Percentiles rank a stretch among this genome's conserved stretches.
Evolutionary conservation across 495 filamentous ascomycete species (phyloP).

Genomic region (Staphylotrichum longicolle): DNA sequence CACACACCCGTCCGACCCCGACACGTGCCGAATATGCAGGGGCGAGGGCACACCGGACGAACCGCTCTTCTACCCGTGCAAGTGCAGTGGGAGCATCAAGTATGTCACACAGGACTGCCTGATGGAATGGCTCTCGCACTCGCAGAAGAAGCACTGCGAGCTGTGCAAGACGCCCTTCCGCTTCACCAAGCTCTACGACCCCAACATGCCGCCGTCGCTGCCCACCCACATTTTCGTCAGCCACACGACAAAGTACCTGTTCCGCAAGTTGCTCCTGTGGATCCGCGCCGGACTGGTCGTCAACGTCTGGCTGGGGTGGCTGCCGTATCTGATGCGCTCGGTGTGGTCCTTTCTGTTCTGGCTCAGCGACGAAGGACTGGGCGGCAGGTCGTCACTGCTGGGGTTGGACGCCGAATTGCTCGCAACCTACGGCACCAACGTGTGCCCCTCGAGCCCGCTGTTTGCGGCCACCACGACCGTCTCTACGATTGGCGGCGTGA

Average conservation of each 20-base stretch:
- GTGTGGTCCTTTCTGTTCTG: slow-evolving; percentile 93
- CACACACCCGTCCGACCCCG: slow-evolving; percentile 49
- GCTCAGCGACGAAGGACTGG: slow-evolving; percentile 89
- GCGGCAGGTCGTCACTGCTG: slow-evolving; percentile 26
- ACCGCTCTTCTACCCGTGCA: slow-evolving; percentile 94
- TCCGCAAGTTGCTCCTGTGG: slow-evolving; percentile 71
- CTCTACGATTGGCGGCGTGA: slow-evolving; percentile 32
- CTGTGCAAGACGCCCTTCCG: slow-evolving; percentile 97
- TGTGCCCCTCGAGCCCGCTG: slow-evolving; percentile 48
- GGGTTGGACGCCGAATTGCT: background rate
- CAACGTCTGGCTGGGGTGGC: slow-evolving; percentile 81
- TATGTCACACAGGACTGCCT: slow-evolving; percentile 97
- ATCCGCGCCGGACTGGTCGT: slow-evolving; percentile 72
- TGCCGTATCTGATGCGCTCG: slow-evolving; percentile 87
- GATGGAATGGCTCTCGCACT: slow-evolving; percentile 97
- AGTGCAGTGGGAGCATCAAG: slow-evolving; percentile 97
- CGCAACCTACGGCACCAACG: slow-evolving; percentile 28
- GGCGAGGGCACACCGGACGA: slow-evolving; percentile 82
- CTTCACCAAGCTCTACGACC: slow-evolving; percentile 96
- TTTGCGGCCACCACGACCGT: slow-evolving; percentile 39
- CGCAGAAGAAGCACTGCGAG: slow-evolving; percentile 98
- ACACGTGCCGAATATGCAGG: slow-evolving; percentile 94
- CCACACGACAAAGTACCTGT: slow-evolving; percentile 67
- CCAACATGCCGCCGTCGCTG: slow-evolving; percentile 81
- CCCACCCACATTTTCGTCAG: slow-evolving; percentile 76